These are phyloP conservation scores for Cicer arietinum DNA, from an alignment of 306 rosid species.

Conservation along the genomic window DNA sequence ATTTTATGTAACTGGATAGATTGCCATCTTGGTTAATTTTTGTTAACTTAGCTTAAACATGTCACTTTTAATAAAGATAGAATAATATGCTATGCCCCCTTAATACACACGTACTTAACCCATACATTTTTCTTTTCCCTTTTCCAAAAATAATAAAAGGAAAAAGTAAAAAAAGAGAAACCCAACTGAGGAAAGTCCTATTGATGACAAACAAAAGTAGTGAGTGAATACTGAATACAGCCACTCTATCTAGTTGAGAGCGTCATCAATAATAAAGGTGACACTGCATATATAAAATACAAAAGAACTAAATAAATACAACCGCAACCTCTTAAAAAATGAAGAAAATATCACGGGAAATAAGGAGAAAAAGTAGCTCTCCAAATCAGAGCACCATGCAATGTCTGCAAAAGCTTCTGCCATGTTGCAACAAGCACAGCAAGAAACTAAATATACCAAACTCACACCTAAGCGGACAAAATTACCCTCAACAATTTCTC, in stretches of 20 bases:
- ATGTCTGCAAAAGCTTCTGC: slow-evolving; percentile 65
- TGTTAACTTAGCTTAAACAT: slow-evolving; percentile 3
- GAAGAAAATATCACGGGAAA: slow-evolving; percentile 63
- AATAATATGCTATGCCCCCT: slow-evolving; percentile 8
- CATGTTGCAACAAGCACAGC: slow-evolving; percentile 54
- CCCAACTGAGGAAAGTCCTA: slow-evolving; percentile 8
- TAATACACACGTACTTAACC: slow-evolving; percentile 20
- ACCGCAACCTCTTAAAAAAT: slow-evolving; percentile 48
- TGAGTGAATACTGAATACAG: slow-evolving; percentile 21
- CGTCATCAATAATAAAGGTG: slow-evolving; percentile 47
- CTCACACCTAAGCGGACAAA: slow-evolving; percentile 28
- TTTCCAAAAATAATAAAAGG: slow-evolving; percentile 3
- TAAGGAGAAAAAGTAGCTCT: slow-evolving; percentile 47
- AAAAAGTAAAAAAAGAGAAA: slow-evolving; percentile 3
- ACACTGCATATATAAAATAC: slow-evolving; percentile 6
- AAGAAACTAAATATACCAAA: slow-evolving; percentile 42
- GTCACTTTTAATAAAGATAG: slow-evolving; percentile 31
- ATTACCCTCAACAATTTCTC: slow-evolving; percentile 40
- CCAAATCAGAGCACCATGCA: slow-evolving; percentile 52
- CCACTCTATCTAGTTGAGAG: slow-evolving; percentile 28
- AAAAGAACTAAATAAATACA: slow-evolving; percentile 39
- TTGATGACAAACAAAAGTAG: slow-evolving; percentile 33
- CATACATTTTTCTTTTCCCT: background rate
- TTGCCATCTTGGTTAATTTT: slow-evolving; percentile 27
- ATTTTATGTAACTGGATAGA: slow-evolving; percentile 16